Base-by-base conservation (phyloP, 352 stramenopile species). In the Phytophthora hibernalis region DNA sequence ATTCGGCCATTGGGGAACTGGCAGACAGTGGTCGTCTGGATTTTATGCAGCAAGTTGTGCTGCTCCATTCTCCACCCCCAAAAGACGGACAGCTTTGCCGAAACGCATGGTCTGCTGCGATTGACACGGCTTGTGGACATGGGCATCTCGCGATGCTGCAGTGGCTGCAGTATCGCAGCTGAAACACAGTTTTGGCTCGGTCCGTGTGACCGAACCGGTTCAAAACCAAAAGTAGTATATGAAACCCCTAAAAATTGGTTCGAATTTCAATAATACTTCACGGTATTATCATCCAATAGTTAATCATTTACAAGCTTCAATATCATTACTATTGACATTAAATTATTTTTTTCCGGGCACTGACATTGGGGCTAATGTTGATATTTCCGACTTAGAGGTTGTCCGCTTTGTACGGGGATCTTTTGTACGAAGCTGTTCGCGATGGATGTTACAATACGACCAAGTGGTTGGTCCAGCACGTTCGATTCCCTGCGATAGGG, bases 41-140 rank as follows among this genome's bases (percentile, higher is more conserved):
- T 24, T 22, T 66, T 2, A 66, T 66, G 49, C 38, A 54, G 38
- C 37, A 54, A 13, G 21, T 66, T 9, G 49, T 50, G 26, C n/a
- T 43, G 16, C 56, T 64, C 10, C 37, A 57, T 20, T 65, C 57
- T 11, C 37, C 57, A 24, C 22, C 11, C 28, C 16, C 22, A 30
- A 8, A 48, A 22, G 21, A 33, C 22, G 15, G 15, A 5, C 4
- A 8, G 7, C n/a, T 38, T 21, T 35, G 43, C 11, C 16, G 21
- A 11, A 3, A 18, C n/a, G 20, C 10, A 20, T 63, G 55, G 55
- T 5, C 28, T 48, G 15, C 3, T 31, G 55, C 55, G 6, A 49
- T 55, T 16, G 1, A 20, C 3, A 31, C 8, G 4, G 55, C 55
- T 22, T 49, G 55, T 22, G 10, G 15, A 5, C 6, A 15, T 18